Percentiles rank a stretch among this genome's conserved stretches.
These are phyloP conservation scores for Cephalotrichum gorgonifer DNA, from an alignment of 2,329 filamentous ascomycete genomes.

Conservation along the genomic window DNA sequence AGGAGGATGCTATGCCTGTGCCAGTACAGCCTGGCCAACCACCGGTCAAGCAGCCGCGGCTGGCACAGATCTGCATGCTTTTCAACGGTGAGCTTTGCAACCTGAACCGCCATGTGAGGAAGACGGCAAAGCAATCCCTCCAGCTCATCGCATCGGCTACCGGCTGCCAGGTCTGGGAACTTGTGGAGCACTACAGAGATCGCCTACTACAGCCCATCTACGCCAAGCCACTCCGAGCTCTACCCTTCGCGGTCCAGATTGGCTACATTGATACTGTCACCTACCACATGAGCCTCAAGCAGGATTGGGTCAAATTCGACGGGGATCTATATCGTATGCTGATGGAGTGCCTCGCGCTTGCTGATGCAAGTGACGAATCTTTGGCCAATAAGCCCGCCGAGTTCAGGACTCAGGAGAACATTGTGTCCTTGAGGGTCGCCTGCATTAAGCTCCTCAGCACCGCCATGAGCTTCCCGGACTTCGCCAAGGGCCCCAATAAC, in stretches of 20 bases:
- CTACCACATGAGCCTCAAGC: conserved; percentile 83
- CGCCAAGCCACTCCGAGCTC: conserved; percentile 82
- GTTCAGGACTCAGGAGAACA: conserved; percentile 89
- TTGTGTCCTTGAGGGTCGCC: conserved; percentile 82
- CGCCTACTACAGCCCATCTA: conserved; percentile 85
- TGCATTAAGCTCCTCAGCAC: conserved; percentile 90
- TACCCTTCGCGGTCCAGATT: conserved; percentile 93
- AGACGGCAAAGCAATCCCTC: conserved; percentile 73
- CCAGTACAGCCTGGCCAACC: conserved; percentile 7
- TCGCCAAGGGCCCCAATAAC: conserved; percentile 61
- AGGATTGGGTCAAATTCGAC: conserved; percentile 83
- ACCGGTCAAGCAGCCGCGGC: not conserved
- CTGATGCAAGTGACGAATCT: conserved; percentile 89
- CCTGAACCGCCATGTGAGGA: conserved; percentile 90
- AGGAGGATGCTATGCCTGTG: conserved; percentile 55
- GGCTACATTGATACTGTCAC: conserved; percentile 97
- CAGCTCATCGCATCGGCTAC: conserved; percentile 71
- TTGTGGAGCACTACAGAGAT: conserved; percentile 84
- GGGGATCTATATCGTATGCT: conserved; percentile 82
- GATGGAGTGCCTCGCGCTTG: conserved; percentile 86
- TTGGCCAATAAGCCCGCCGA: conserved; percentile 88
- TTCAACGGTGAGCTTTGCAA: conserved; percentile 85
- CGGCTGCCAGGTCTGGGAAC: conserved; percentile 70
- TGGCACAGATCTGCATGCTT: conserved; percentile 70
- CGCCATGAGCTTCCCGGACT: conserved; percentile 88